Conservation (phyloP, 2,329 filamentous ascomycete species). For the Claviceps maximensis region DNA sequence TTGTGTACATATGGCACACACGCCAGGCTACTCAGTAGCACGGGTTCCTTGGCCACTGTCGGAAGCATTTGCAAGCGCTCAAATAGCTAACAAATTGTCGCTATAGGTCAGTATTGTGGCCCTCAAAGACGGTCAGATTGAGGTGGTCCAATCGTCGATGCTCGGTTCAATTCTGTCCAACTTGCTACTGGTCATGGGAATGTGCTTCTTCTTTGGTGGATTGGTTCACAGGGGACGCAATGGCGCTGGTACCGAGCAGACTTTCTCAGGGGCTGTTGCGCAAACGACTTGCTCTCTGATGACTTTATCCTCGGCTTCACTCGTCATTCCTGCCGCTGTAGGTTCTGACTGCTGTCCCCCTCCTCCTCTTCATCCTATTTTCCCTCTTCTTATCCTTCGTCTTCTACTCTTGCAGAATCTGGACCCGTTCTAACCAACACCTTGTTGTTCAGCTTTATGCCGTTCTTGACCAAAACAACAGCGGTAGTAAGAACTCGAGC, state of each 20-base stretch:
- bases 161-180: conserved; percentile 92
- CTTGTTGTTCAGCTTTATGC: conserved; percentile 43
- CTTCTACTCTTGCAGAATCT: not conserved
- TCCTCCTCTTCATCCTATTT: no score
- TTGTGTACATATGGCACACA: not conserved
- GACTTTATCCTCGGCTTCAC: conserved; percentile 61
- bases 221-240: conserved; percentile 44
- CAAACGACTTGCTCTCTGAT: conserved; percentile 66
- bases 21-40: no score
- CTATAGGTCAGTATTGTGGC: conserved; percentile 83
- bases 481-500: conserved; percentile 32
- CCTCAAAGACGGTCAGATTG: conserved; percentile 70
- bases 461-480: conserved; percentile 37
- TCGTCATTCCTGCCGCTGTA: conserved; percentile 65
- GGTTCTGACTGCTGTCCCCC: not conserved
- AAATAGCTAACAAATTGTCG: not conserved
- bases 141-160: conserved; percentile 97
- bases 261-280: conserved; percentile 63
- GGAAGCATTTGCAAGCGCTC: not conserved
- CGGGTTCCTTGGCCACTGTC: not conserved
- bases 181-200: conserved; percentile 72
- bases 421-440: not conserved
- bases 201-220: conserved; percentile 68
- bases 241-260: conserved; percentile 51
- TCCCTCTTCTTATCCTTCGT: not conserved